phyloP scores from a whole-genome alignment of 2,329 filamentous ascomycete genomes.

The Phyllosticta ampelicida region DNA sequence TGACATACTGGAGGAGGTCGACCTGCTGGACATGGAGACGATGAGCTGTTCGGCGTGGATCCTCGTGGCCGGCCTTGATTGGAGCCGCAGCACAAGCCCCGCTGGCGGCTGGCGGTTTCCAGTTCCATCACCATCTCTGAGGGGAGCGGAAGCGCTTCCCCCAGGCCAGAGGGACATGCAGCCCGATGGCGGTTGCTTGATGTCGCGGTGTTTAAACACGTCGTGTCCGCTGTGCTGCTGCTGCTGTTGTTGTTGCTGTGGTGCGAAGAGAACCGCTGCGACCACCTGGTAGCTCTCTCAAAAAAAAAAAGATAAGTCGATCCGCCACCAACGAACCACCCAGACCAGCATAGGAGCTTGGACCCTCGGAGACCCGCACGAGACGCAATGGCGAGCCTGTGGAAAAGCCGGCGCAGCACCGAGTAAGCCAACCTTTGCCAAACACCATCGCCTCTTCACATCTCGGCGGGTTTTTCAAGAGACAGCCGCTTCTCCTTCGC shows the following conservation, averaged over 20 bases:
- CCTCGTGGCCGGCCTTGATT: conserved; percentile 10
- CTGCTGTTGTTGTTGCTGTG: background rate
- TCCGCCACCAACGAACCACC: conserved; percentile 1
- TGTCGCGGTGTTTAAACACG: background rate
- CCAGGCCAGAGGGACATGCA: background rate
- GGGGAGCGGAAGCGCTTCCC: no score
- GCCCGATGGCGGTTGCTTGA: background rate
- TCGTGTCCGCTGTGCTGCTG: background rate
- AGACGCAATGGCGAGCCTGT: conserved; percentile 26
- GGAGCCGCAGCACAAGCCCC: background rate
- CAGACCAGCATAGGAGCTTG: background rate
- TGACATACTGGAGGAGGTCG: no score
- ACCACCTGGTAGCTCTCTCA: no score
- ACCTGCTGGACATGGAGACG: background rate
- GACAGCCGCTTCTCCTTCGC: conserved; percentile 12
- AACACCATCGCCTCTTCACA: conserved; percentile 8
- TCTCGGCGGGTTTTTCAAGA: no score
- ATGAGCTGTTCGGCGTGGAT: conserved; percentile 7
- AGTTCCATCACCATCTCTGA: conserved; percentile 2
- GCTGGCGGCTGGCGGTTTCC: conserved; percentile 1
- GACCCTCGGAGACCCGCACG: conserved; percentile 3
- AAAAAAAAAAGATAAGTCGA: background rate
- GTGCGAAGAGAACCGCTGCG: background rate
- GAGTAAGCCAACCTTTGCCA: conserved; percentile 23
- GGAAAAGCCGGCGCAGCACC: conserved; percentile 28